A percentile compares a stretch with the other conserved stretches of the same genome.
These are phyloP conservation scores for Paulownia fortunei DNA, from an alignment of 257 asterid species.

Conservation along the genomic window DNA sequence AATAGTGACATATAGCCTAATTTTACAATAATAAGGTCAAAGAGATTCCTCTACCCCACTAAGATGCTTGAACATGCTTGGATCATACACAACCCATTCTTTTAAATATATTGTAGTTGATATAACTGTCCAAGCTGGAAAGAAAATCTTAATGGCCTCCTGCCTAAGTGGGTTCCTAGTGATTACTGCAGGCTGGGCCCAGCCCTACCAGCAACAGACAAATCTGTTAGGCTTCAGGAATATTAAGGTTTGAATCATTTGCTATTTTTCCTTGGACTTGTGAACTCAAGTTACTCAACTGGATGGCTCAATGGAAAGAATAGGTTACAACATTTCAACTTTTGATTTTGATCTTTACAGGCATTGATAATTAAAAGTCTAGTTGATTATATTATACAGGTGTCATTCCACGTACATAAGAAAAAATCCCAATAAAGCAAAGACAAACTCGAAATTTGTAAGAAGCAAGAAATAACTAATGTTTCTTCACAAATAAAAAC, in stretches of 20 bases:
- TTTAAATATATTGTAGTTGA: conserved; percentile 24
- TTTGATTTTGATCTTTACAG: neutral
- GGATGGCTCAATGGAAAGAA: neutral
- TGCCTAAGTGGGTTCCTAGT: conserved; percentile 33
- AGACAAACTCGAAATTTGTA: neutral
- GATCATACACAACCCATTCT: conserved; percentile 30
- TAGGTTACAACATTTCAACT: neutral
- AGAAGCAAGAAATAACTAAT: no score
- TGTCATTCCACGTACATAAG: neutral
- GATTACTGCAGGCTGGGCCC: conserved; percentile 21
- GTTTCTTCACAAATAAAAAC: neutral
- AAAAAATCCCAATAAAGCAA: neutral
- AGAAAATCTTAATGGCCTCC: conserved; percentile 28
- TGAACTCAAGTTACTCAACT: conserved; percentile 24
- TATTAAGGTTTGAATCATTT: conserved; percentile 9
- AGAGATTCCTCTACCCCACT: conserved; percentile 50
- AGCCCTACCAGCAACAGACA: conserved; percentile 28
- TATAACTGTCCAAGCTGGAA: conserved; percentile 42
- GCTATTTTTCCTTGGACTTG: neutral
- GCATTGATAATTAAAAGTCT: neutral
- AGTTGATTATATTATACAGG: neutral
- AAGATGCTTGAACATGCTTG: conserved; percentile 43
- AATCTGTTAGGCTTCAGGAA: conserved; percentile 21
- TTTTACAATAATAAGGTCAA: conserved; percentile 25
- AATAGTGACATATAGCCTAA: conserved; percentile 29